A percentile compares a stretch with the other conserved stretches of the same genome.
phyloP scores from a whole-genome alignment of 345 rosid genomes.

The Durio zibethinus region DNA sequence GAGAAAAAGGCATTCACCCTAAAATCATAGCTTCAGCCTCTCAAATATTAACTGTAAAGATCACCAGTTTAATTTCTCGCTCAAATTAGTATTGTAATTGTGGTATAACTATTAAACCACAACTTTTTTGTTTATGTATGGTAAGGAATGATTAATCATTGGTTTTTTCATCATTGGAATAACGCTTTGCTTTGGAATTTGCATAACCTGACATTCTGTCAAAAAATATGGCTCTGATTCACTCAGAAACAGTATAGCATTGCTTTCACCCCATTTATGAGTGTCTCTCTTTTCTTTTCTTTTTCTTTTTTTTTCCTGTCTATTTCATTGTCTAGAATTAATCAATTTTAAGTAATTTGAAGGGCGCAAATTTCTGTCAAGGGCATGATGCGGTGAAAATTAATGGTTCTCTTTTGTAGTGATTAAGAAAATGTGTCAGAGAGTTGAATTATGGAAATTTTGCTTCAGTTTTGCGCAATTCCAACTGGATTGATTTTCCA shows the following conservation, averaged over 20 bases:
- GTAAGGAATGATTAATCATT: constrained; percentile 3
- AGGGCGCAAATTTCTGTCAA: no score
- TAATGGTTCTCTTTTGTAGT: neutral
- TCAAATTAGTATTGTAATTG: constrained; percentile 15
- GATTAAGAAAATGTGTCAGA: neutral
- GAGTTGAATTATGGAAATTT: neutral
- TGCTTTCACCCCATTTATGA: neutral
- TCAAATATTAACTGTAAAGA: neutral
- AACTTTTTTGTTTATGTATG: neutral
- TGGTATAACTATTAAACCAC: constrained; percentile 21
- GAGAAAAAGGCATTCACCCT: neutral
- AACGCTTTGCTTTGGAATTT: constrained; percentile 3
- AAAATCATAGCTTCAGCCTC: neutral
- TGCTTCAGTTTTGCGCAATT: constrained; percentile 4
- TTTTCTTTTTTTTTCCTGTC: neutral
- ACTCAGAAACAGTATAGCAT: neutral
- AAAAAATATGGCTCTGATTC: neutral
- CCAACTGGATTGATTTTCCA: neutral
- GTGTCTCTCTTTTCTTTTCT: neutral
- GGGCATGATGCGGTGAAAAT: neutral
- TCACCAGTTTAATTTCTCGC: neutral
- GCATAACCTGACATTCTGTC: neutral
- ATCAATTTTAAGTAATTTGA: neutral
- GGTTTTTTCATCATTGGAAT: neutral
- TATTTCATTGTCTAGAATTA: neutral